phyloP scores from a whole-genome alignment of 164 flowering plant species.

The Umbellularia californica region DNA sequence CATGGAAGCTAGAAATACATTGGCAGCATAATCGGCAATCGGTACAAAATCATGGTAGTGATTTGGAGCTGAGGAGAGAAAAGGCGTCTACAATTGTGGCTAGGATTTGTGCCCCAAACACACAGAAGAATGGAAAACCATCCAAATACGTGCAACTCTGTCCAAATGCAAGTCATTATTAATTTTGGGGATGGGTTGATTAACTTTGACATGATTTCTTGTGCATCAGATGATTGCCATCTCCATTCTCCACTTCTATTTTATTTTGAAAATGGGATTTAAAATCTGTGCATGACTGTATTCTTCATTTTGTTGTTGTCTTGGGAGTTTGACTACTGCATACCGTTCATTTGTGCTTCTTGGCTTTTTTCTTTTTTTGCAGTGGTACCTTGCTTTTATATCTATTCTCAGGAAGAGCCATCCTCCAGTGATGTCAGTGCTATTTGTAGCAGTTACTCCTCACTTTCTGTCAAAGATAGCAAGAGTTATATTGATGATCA shows the following conservation, averaged over 20 bases:
- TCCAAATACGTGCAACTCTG: not conserved
- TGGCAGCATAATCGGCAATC: not conserved
- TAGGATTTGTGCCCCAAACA: not conserved
- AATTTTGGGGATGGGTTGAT: not conserved
- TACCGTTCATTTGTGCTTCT: slow-evolving; percentile 8
- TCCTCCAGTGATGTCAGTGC: slow-evolving; percentile 23
- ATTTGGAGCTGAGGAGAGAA: no score
- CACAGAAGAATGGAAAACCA: not conserved
- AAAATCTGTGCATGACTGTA: not conserved
- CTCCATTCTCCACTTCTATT: not conserved
- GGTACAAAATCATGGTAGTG: no score
- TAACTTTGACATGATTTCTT: not conserved
- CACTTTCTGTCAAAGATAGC: slow-evolving; percentile 43
- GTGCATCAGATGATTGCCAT: not conserved
- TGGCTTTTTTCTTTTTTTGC: slow-evolving; percentile 27
- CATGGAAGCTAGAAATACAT: not conserved
- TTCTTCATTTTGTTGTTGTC: not conserved
- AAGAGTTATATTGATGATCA: slow-evolving; percentile 27
- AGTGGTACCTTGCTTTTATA: slow-evolving; percentile 91
- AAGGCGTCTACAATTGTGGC: no score
- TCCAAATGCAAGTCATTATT: not conserved
- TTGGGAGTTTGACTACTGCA: not conserved
- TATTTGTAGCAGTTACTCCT: slow-evolving; percentile 32
- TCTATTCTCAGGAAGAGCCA: slow-evolving; percentile 49
- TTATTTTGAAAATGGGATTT: not conserved